These are phyloP conservation scores for Dryas drummondii DNA, from an alignment of 306 rosid genomes.

Conservation along the genomic window DNA sequence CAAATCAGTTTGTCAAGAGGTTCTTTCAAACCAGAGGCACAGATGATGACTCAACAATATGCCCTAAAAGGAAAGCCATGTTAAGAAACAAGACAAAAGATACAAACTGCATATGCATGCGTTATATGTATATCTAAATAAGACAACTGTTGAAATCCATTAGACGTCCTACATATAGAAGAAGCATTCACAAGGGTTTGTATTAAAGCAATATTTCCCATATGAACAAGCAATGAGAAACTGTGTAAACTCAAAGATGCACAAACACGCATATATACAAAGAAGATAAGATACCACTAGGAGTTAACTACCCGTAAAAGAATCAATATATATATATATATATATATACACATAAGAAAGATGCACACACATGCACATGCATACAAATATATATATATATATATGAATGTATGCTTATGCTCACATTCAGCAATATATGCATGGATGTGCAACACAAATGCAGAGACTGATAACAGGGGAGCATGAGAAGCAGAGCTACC, in stretches of 20 bases:
- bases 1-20: background rate
- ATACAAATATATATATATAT: background rate
- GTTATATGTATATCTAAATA: background rate
- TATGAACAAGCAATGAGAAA: background rate
- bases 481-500: constrained; percentile 48
- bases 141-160: constrained; percentile 1
- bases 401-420: background rate
- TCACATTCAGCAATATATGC: constrained; percentile 1
- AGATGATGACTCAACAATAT: background rate
- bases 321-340: background rate
- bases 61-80: background rate
- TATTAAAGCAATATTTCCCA: background rate
- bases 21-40: background rate
- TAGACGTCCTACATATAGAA: background rate
- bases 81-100: background rate
- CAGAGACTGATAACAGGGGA: background rate
- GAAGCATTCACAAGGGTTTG: background rate
- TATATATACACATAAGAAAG: background rate
- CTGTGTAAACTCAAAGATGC: background rate
- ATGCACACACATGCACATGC: background rate
- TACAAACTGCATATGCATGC: background rate
- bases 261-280: background rate
- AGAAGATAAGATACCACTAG: background rate
- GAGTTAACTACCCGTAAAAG: background rate
- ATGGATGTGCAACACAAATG: background rate